Base-by-base conservation (phyloP, 2,329 filamentous ascomycete species). In the Pleurostoma richardsiae region DNA sequence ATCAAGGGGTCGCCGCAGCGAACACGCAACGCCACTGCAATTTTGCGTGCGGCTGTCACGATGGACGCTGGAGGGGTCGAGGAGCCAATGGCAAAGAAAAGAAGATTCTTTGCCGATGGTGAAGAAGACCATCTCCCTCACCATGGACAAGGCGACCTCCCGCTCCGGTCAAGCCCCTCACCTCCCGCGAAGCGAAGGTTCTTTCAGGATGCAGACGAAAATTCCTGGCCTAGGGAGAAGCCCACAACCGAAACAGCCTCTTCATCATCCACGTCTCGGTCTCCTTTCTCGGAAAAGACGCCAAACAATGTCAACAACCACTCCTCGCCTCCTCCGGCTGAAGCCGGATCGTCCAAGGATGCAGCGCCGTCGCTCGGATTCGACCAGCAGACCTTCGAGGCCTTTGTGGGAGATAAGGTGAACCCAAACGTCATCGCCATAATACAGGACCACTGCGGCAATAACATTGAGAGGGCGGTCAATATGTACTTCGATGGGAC, bases 401-500 rank as follows among this genome's bases (percentile, higher is more conserved):
- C 66, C 48, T 77, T 86, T 49, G 65, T 86, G 27, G 82, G 82
- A 33, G 74, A 77, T 48, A 76, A 76, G 44, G 69, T 86, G 26
- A 60, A 69, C 5, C 49, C 68, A 0, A 69, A 79, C 28, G 63
- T 72, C 1, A 56, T 86, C 42, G 63, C 65, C 5, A 60, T 71
- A 4, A 72, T 87, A 26, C 70, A 70, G n/a, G 65, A 73, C 6
- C 70, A 72, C 40, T 84, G 81, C 45, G 74, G 74, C 28, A 68
- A 77, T 45, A 72, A 82, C 50, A 69, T 86, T 11, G 78, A 85
- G 56, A 71, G 73, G 50, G 83, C 83, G 5, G 76, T 85, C 47
- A 85, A 85, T 49, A 85, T 85, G 77, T 87, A 83, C 57, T 79
- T 85, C 51, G 83, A 87, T 51, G 82, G 82, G 26, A 85, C 82